phyloP scores from a whole-genome alignment of 1,139 yeast genomes.

The Saccharomyces hybrid region DNA sequence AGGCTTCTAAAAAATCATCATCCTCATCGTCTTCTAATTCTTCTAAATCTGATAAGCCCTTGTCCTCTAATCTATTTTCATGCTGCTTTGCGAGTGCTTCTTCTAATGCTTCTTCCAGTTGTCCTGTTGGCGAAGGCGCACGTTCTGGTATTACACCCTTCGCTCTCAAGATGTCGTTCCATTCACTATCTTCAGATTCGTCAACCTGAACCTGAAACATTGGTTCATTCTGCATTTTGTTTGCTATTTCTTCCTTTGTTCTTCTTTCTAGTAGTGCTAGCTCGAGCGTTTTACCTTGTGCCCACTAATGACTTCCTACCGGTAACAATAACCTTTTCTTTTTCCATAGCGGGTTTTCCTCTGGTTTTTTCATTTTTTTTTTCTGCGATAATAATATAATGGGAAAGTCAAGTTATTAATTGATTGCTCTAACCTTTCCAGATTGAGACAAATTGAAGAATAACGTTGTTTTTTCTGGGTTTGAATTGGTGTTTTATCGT shows the following conservation, averaged over 20 bases:
- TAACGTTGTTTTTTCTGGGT: background rate
- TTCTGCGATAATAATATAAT: background rate
- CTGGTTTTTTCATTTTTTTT: background rate
- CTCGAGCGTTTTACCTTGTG: background rate
- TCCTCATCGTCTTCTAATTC: slow-evolving; percentile 73
- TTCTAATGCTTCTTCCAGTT: slow-evolving; percentile 78
- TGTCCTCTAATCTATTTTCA: slow-evolving; percentile 50
- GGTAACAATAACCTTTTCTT: background rate
- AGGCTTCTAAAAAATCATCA: slow-evolving; percentile 66
- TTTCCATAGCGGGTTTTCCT: background rate
- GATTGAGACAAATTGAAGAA: background rate
- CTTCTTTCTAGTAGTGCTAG: background rate
- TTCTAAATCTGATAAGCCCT: slow-evolving; percentile 73
- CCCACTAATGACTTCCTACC: background rate
- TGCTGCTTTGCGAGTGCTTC: slow-evolving; percentile 74
- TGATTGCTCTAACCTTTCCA: background rate
- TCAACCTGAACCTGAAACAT: slow-evolving; percentile 70
- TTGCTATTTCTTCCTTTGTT: background rate
- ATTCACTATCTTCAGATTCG: slow-evolving; percentile 94
- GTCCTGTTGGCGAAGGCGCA: slow-evolving; percentile 82
- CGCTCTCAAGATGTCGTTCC: slow-evolving; percentile 89
- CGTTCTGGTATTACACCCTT: slow-evolving; percentile 91
- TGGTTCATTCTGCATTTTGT: slow-evolving; percentile 24
- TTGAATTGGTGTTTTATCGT: background rate
- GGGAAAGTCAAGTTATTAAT: background rate